Evolutionary conservation across 2,329 filamentous ascomycete genomes (phyloP).

Genomic region (Xylaria sp.): DNA sequence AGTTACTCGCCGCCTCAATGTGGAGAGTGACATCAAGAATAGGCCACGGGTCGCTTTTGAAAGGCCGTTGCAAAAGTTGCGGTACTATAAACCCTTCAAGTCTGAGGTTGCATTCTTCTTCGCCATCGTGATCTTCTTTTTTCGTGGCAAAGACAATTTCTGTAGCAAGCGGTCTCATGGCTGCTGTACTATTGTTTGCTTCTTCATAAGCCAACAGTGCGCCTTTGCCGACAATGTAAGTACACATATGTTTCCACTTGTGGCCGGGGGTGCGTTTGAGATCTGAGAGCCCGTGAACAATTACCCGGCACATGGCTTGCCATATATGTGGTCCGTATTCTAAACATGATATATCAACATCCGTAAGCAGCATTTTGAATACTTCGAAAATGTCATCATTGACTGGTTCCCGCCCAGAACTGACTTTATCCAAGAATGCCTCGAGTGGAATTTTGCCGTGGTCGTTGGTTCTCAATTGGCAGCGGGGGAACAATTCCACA

Average conservation of each 20-base stretch:
- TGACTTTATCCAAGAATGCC: neutral
- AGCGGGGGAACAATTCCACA: slow-evolving; percentile 7
- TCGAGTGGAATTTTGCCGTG: neutral
- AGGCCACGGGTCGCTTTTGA: neutral
- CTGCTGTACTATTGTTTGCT: neutral
- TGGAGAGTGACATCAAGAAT: neutral
- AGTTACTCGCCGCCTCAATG: neutral
- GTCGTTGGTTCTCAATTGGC: neutral
- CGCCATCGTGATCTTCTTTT: neutral
- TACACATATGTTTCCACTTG: neutral
- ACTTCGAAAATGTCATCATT: neutral
- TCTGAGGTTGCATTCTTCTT: too few relatives aligned
- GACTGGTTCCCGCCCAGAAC: neutral
- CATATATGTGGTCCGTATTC: neutral
- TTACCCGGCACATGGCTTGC: neutral
- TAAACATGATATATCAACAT: neutral
- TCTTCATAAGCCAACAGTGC: neutral
- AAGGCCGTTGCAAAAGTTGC: neutral
- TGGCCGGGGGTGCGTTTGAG: neutral
- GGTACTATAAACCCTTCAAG: neutral
- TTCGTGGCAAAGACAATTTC: neutral
- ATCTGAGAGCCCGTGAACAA: neutral
- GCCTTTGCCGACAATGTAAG: neutral
- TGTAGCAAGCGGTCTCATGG: neutral
- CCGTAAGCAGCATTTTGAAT: neutral